A percentile compares a stretch with the other conserved stretches of the same genome.
Conservation (phyloP, 2,329 filamentous ascomycete species). For the Botrytis pseudocinerea region DNA sequence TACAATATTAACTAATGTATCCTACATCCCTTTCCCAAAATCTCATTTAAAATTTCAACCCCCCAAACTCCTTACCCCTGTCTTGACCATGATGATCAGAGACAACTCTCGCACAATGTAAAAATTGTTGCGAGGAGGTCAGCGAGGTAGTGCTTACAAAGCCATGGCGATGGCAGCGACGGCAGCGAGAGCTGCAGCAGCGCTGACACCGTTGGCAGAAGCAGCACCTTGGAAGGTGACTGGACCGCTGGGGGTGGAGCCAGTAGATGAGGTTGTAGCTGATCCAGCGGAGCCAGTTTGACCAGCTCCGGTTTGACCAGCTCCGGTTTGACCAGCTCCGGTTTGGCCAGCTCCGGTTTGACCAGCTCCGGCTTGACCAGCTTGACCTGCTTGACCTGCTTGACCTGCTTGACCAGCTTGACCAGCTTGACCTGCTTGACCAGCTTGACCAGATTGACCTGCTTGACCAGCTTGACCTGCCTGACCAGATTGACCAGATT, state of each 20-base stretch:
- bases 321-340: too few relatives aligned
- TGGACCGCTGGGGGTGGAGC: neutral
- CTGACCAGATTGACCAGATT: too few relatives aligned
- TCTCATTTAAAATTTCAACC: neutral
- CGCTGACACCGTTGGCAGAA: too few relatives aligned
- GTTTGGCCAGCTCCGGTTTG: too few relatives aligned
- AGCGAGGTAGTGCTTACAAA: neutral
- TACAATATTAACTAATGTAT: neutral
- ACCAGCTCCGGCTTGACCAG: too few relatives aligned
- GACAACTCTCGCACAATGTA: neutral
- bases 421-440: too few relatives aligned
- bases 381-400: too few relatives aligned
- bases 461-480: too few relatives aligned
- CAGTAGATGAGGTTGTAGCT: neutral
- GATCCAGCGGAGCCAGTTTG: neutral
- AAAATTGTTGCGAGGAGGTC: neutral
- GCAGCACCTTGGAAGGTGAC: neutral
- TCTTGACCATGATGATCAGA: neutral
- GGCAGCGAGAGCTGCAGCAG: slow-evolving; percentile 3
- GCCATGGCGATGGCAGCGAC: neutral
- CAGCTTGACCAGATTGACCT: too few relatives aligned
- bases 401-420: too few relatives aligned
- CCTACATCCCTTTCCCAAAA: neutral
- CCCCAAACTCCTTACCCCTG: neutral
- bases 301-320: too few relatives aligned